Evolutionary conservation across 768 basidiomycete species (phyloP), one percentile per base, ranked within the genome.

Genomic region (Mrakia blollopis): DNA sequence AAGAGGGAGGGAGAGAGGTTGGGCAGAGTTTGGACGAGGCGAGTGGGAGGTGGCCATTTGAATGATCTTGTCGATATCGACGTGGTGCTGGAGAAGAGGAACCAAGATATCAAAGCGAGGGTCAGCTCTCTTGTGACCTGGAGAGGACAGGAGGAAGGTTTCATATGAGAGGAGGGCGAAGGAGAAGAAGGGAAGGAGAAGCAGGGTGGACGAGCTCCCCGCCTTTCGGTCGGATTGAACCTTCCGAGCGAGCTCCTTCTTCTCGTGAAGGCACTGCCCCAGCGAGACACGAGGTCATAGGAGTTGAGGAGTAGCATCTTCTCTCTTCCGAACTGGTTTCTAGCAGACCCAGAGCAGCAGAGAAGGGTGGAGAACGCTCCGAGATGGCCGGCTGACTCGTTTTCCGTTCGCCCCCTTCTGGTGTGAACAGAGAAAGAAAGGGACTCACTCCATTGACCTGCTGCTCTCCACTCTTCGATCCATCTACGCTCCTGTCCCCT

Each of bases 31-130:
- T 13, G 65, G 47, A 23, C 30, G 62, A 78, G 80, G 83, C n/a
- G 88, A 85, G 9, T 89, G 86, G 10, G 92, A 89, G 78, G 92
- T 95, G n/a, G 94, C 94, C 84, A 90, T 88, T 82, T 92, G 91
- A 79, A 97, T 97, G 81, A 94, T 88, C 4, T 92, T 92, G 82
- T 97, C 94, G 82, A 96, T 94, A 80, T 92, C 92, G 57, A 78
- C 72, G 68, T 60, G 52, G 30, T 69, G 35, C 39, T 71, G 54
- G 0, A 25, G 3, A 21, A 35, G n/a, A 44, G 41, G 44, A 73
- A 23, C 10, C 16, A 28, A 30, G 41, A 30, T 23, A 35, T 23
- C n/a, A 18, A 37, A 61, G 30, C 57, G 11, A 35, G 11, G 32
- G 25, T 71, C 41, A 71, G 57, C 30, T 72, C 28, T n/a, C n/a